Percentiles rank a stretch among this genome's conserved stretches.
Evolutionary conservation across 2,329 filamentous ascomycete species (phyloP).

Genomic region (Fusarium graminum): DNA sequence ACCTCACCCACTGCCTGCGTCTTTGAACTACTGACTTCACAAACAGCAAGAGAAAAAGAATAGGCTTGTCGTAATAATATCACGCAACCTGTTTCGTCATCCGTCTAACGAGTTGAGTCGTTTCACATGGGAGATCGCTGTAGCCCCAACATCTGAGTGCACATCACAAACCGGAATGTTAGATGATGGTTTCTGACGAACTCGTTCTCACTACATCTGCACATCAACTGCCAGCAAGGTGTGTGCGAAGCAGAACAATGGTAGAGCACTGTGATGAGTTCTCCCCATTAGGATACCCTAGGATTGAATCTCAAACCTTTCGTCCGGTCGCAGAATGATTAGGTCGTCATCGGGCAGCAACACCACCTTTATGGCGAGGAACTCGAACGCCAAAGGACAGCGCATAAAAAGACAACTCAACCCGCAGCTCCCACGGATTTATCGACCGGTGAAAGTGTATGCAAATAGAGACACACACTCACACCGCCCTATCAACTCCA

Average conservation of each 20-base stretch:
- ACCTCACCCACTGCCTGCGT: neutral
- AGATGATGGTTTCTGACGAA: slow-evolving; percentile 8
- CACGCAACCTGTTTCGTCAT: neutral
- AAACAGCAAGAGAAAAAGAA: too few species aligned
- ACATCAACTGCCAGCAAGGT: slow-evolving; percentile 3
- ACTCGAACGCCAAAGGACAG: slow-evolving; percentile 44
- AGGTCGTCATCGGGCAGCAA: slow-evolving; percentile 51
- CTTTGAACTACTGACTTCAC: neutral
- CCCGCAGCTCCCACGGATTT: slow-evolving; percentile 46
- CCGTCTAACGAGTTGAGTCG: slow-evolving; percentile 14
- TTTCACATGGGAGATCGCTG: slow-evolving; percentile 25
- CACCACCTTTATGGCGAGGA: slow-evolving; percentile 40
- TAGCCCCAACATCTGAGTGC: slow-evolving; percentile 12
- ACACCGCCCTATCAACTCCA: slow-evolving; percentile 41
- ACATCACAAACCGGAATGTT: neutral
- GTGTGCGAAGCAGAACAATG: neutral
- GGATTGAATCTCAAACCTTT: slow-evolving; percentile 9
- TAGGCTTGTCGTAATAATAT: neutral
- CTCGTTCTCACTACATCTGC: slow-evolving; percentile 18
- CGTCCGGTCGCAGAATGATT: slow-evolving; percentile 37
- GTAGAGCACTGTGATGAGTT: neutral
- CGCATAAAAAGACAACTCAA: slow-evolving; percentile 49
- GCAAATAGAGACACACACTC: slow-evolving; percentile 42
- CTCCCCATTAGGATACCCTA: neutral
- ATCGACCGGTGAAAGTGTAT: slow-evolving; percentile 40